Base-by-base conservation (phyloP, 306 rosid genomes). In the Vicia villosa region DNA sequence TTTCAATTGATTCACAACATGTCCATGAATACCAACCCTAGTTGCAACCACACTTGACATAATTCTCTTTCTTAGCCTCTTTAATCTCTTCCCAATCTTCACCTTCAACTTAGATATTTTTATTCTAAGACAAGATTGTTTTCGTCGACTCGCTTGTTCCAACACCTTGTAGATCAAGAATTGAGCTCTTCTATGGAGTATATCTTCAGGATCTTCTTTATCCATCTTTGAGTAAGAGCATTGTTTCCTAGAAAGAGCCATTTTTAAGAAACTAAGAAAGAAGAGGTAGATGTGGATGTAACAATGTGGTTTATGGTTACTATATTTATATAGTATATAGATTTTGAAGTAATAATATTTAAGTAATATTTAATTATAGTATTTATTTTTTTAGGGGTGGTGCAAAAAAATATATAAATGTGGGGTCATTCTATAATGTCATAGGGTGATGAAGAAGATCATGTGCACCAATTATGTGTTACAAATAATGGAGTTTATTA, bases 131-230 rank as follows among this genome's bases (percentile, higher is more conserved):
- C 68, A 76, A 3, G 86, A 85, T 10, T 83, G 72, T 49, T 68
- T 83, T 49, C 80, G 68, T 21, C 74, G 63, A 61, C 90, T 86
- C 11, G 84, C 94, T 74, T 79, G 68, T 47, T 81, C 85, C 85
- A 93, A 37, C 58, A 58, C 83, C 37, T 88, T 88, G 82, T 90
- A 74, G 82, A 93, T 87, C 82, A 93, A 81, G 76, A 93, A 90
- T 83, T 86, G 98, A 10, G 97, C 94, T 66, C 83, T 75, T 58
- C 86, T 37, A 34, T 80, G 98, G 15, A 74, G 77, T 40, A 42
- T 34, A 60, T 88, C 96, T 76, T 88, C 87, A 11, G 86, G 87
- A 63, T 93, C 96, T 45, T 93, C 98, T 83, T 88, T 86, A 17
- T 88, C 89, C 65, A 93, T 74, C 87, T 81, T 90, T 3, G 88